Evolutionary conservation across 768 basidiomycete species (phyloP).

Genomic region (Tylopilus subfusipes): DNA sequence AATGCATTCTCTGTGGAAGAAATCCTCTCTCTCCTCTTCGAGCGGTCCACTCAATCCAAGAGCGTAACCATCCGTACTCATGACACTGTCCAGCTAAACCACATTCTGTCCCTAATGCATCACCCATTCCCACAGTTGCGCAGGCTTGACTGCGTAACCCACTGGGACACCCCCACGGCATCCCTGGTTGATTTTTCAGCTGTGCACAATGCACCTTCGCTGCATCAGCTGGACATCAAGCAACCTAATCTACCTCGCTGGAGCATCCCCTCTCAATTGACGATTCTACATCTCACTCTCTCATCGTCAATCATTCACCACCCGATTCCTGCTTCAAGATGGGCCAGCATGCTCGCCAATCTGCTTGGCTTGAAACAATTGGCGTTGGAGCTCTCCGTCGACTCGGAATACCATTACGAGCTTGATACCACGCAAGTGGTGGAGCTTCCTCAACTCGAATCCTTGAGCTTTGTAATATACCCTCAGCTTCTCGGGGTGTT

Average conservation of each 20-base stretch:
- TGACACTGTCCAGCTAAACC: conserved; percentile 37
- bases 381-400: conserved; percentile 37
- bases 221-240: conserved; percentile 33
- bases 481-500: conserved; percentile 30
- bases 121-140: conserved; percentile 36
- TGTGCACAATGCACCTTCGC: conserved; percentile 33
- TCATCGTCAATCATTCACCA: conserved; percentile 19
- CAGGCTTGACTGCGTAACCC: conserved; percentile 31
- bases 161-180: conserved; percentile 25
- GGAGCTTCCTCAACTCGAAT: conserved; percentile 26
- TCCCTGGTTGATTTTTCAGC: conserved; percentile 28
- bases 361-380: conserved; percentile 42
- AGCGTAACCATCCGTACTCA: conserved; percentile 40
- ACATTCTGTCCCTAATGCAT: conserved; percentile 38
- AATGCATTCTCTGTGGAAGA: conserved; percentile 29
- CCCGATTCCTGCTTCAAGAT: conserved; percentile 21
- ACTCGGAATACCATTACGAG: conserved; percentile 25
- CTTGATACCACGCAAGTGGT: conserved; percentile 7
- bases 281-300: conserved; percentile 34
- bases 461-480: conserved; percentile 29
- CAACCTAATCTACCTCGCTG: conserved; percentile 37
- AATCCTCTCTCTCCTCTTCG: conserved; percentile 41
- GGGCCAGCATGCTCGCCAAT: conserved; percentile 34
- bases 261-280: conserved; percentile 34
- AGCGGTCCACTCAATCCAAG: conserved; percentile 42